Percentiles rank a stretch among this genome's conserved stretches.
These are phyloP conservation scores for Hyaloperonospora brassicae DNA, from an alignment of 352 stramenopile genomes.

Conservation along the genomic window DNA sequence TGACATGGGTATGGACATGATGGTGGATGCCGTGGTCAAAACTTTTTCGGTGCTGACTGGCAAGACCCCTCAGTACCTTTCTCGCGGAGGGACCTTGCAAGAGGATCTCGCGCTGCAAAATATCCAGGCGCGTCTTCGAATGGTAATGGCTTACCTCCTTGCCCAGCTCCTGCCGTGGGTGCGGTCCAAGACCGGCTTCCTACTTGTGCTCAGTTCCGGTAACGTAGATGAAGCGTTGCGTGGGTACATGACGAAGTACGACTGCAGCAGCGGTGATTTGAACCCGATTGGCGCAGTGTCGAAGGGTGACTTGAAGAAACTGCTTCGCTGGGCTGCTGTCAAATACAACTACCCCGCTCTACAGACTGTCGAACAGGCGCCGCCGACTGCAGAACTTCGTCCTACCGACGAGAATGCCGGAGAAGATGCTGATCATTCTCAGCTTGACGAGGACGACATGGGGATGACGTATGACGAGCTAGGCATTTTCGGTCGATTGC, in stretches of 20 bases:
- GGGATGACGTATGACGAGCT: constrained; percentile 99
- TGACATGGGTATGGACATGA: constrained; percentile 92
- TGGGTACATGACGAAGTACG: constrained; percentile 99
- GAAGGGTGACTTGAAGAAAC: constrained; percentile 93
- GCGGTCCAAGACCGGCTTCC: constrained; percentile 88
- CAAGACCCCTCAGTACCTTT: constrained; percentile 87
- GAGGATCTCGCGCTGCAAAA: constrained; percentile 98
- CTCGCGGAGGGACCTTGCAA: constrained; percentile 81
- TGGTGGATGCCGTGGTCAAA: constrained; percentile 85
- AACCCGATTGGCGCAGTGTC: constrained; percentile 98
- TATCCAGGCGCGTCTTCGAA: constrained; percentile 95
- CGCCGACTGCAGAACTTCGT: constrained; percentile 93
- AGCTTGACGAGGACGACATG: constrained; percentile 99
- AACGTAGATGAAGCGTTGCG: constrained; percentile 98
- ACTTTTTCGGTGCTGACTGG: constrained; percentile 75
- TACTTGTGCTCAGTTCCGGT: constrained; percentile 96
- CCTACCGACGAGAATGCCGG: constrained; percentile 72
- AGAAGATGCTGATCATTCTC: constrained; percentile 81
- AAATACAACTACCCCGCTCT: constrained; percentile 90
- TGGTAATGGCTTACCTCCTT: constrained; percentile 97
- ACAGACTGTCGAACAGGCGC: constrained; percentile 88
- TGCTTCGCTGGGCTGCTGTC: constrained; percentile 89
- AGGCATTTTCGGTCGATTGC: constrained; percentile 90
- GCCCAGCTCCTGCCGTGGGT: constrained; percentile 98
- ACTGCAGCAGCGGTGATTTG: constrained; percentile 96